phyloP scores from a whole-genome alignment of 805 yeast genomes.

The Saccharomycopsis sp. region DNA sequence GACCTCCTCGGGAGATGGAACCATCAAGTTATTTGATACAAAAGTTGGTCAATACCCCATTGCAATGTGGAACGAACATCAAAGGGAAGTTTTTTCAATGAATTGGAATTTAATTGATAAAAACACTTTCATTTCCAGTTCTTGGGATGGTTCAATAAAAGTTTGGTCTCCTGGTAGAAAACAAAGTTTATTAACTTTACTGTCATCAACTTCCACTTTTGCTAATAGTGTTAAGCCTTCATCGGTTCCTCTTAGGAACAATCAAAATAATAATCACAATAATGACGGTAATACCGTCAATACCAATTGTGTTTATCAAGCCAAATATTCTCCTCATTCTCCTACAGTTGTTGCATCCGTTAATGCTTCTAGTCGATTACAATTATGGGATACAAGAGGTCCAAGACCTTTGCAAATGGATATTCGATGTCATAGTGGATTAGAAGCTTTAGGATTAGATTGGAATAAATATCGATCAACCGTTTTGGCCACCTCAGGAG shows the following conservation, averaged over 20 bases:
- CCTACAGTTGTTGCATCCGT: conserved; percentile 60
- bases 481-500: conserved; percentile 83
- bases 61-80: conserved; percentile 67
- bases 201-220: conserved; percentile 17
- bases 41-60: conserved; percentile 61
- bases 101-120: conserved; percentile 69
- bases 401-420: conserved; percentile 48
- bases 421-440: conserved; percentile 65
- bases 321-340: conserved; percentile 77
- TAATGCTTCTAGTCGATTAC: conserved; percentile 63
- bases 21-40: conserved; percentile 71
- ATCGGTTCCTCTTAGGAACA: conserved; percentile 29
- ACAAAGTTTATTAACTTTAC: conserved; percentile 47
- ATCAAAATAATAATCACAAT: no score
- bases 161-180: conserved; percentile 61
- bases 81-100: conserved; percentile 61
- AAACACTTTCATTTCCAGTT: conserved; percentile 57
- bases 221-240: conserved; percentile 19
- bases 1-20: conserved; percentile 85
- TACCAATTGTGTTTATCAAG: conserved; percentile 65
- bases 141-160: conserved; percentile 90
- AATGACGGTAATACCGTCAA: conserved; percentile 27
- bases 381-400: conserved; percentile 73
- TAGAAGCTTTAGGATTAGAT: conserved; percentile 74
- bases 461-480: conserved; percentile 83